Percentiles rank a stretch among this genome's conserved stretches.
phyloP scores from a whole-genome alignment of 208 protist species.

The Crithidia fasciculata region DNA sequence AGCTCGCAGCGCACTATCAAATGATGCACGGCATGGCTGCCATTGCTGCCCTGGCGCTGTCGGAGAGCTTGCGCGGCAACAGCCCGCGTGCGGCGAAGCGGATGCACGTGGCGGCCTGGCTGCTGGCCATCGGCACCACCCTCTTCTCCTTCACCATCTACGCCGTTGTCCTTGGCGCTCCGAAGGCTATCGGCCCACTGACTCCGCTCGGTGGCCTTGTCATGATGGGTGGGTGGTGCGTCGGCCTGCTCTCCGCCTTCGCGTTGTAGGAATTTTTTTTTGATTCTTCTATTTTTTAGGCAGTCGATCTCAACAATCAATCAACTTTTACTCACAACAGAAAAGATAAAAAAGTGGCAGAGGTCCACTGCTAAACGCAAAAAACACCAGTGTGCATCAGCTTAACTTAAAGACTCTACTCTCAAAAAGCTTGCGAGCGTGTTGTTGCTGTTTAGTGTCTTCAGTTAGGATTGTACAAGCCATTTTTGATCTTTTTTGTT shows the following conservation, averaged over 20 bases:
- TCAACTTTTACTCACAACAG: not conserved
- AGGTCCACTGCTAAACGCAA: too few relatives aligned
- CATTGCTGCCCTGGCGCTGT: conserved; percentile 21
- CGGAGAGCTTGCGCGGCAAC: not conserved
- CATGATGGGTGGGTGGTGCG: conserved; percentile 32
- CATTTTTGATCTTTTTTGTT: too few relatives aligned
- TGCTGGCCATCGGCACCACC: conserved; percentile 21
- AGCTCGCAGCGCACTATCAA: conserved; percentile 30
- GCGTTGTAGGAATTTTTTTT: too few relatives aligned
- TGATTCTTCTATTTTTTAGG: conserved; percentile 3
- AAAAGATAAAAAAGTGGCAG: not conserved
- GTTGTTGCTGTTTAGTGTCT: too few relatives aligned
- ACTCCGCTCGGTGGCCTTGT: conserved; percentile 34
- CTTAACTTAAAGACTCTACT: too few relatives aligned
- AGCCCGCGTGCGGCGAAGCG: conserved; percentile 17
- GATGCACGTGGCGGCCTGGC: conserved; percentile 18
- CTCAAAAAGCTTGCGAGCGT: too few relatives aligned
- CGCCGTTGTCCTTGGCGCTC: conserved; percentile 25
- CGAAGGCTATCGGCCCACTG: conserved; percentile 20
- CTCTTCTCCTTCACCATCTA: conserved; percentile 47
- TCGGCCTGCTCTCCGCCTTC: conserved; percentile 10
- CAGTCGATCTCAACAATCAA: not conserved
- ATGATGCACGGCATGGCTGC: conserved; percentile 33
- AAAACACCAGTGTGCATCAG: too few relatives aligned
- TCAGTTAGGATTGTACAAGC: too few relatives aligned